Evolutionary conservation across 305 asterid genomes (phyloP), one percentile per base, ranked within the genome.

Genomic region (Fraxinus xanthoxyloides): DNA sequence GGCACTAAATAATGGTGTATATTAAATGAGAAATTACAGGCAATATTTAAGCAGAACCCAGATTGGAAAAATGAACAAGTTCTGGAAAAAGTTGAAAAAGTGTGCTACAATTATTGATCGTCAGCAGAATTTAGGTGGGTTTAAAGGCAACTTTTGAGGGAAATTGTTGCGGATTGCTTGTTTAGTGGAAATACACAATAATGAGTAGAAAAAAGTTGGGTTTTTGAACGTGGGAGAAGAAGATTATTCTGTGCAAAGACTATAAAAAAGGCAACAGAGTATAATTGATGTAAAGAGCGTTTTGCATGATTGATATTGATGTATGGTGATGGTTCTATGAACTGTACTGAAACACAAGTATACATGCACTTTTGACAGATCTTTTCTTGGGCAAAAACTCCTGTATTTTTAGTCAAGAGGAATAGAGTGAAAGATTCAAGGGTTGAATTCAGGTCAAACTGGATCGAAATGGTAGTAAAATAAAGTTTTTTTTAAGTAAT

Each of bases 121-220:
- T 85, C 84, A 75, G 89, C 87, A 83, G 76, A 85, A 83, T 78
- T 87, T 85, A 86, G 82, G 85, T 76, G 81, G 85, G 84, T 80
- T 75, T 85, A 89, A 84, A 65, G 82, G 85, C 79, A 7, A 61
- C 84, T 77, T 87, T 89, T 84, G 24, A 7, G 65, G 23, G 79
- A 40, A 86, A 79, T 85, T 72, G 83, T 85, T 77, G 38, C 67
- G 69, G 75, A 31, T 80, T 43, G 72, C 32, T 23, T 24, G 56
- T 65, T 65, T 65, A 65, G 56, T 31, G 61, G 72, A 51, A 72
- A 36, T 63, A 63, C 32, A 46, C 38, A 34, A 81, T 74, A 61
- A 69, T 43, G 40, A 76, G 69, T 77, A 40, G 72, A 82, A 82
- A 79, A 65, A 81, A 34, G 43, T 80, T 32, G 81, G 72, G 35